phyloP scores from a whole-genome alignment of 2,329 filamentous ascomycete species.

The Colletotrichum sp. region DNA sequence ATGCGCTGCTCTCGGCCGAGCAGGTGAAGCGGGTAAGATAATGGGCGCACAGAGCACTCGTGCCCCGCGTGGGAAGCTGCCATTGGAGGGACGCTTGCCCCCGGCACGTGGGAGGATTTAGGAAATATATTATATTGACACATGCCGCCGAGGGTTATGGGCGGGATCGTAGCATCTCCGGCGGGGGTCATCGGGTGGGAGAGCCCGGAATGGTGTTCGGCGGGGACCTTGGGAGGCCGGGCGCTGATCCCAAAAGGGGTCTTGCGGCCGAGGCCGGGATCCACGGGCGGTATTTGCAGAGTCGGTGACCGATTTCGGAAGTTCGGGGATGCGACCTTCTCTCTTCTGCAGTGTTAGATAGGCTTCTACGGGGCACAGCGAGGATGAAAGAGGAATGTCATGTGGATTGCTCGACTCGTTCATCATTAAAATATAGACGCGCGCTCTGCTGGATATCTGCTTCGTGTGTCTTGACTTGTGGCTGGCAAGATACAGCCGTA shows the following conservation, averaged over 20 bases:
- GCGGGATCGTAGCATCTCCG: conserved; percentile 15
- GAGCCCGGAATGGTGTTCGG: conserved; percentile 6
- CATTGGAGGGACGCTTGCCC: not conserved
- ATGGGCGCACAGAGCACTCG: not conserved
- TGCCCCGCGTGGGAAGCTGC: not conserved
- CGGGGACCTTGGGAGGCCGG: not conserved
- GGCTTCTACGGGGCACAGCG: not conserved
- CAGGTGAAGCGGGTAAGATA: not conserved
- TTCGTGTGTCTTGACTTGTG: not conserved
- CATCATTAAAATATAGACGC: not conserved
- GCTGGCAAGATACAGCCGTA: not conserved
- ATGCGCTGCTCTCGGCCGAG: not conserved
- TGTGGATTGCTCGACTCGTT: not conserved
- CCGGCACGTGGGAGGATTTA: not conserved
- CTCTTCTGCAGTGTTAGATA: not conserved
- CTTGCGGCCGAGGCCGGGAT: not conserved
- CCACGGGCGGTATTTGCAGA: not conserved
- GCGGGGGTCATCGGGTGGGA: conserved; percentile 9
- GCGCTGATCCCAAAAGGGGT: conserved; percentile 10
- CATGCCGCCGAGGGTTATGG: conserved; percentile 8
- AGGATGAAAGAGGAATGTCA: not conserved
- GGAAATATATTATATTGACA: not conserved
- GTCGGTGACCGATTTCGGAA: conserved; percentile 13
- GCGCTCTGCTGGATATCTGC: not conserved
- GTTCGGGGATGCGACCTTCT: not conserved